These are phyloP conservation scores for Wickerhamiella siamensis DNA, from an alignment of 805 yeast genomes.

Conservation along the genomic window DNA sequence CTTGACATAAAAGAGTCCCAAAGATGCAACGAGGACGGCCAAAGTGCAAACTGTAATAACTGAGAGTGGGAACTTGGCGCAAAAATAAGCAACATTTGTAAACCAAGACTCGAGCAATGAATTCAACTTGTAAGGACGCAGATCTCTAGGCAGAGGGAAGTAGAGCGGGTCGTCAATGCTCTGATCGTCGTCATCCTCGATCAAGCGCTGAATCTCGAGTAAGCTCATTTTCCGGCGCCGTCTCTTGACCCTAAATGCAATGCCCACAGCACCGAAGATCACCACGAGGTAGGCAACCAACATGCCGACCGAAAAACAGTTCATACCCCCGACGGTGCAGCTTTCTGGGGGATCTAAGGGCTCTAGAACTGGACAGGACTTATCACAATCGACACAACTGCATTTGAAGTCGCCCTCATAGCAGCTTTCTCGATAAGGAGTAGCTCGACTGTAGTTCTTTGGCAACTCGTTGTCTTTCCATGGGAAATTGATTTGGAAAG, in stretches of 20 bases:
- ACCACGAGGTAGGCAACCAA: constrained; percentile 29
- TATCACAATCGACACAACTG: constrained; percentile 80
- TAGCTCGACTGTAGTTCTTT: constrained; percentile 7
- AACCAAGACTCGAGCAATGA: constrained; percentile 35
- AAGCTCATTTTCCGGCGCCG: constrained; percentile 7
- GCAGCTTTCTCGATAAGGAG: constrained; percentile 31
- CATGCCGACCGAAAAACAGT: constrained; percentile 60
- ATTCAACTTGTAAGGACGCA: constrained; percentile 34
- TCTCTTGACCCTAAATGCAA: constrained; percentile 5
- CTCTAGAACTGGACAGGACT: constrained; percentile 59
- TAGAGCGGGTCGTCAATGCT: constrained; percentile 20
- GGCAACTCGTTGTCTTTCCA: constrained; percentile 30
- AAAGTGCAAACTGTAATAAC: constrained; percentile 33
- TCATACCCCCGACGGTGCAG: constrained; percentile 48
- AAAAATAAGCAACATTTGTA: constrained; percentile 37
- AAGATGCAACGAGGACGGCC: constrained; percentile 33
- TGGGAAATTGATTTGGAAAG: constrained; percentile 75
- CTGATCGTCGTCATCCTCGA: constrained; percentile 29
- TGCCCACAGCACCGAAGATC: constrained; percentile 3
- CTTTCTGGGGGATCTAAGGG: constrained; percentile 26
- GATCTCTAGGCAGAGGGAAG: constrained; percentile 11
- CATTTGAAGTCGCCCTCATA: constrained; percentile 41
- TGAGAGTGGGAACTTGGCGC: constrained; percentile 46
- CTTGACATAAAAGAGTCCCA: constrained; percentile 37
- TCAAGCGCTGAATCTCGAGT: constrained; percentile 22